phyloP scores from a whole-genome alignment of 306 rosid genomes.

The Comarum palustre region DNA sequence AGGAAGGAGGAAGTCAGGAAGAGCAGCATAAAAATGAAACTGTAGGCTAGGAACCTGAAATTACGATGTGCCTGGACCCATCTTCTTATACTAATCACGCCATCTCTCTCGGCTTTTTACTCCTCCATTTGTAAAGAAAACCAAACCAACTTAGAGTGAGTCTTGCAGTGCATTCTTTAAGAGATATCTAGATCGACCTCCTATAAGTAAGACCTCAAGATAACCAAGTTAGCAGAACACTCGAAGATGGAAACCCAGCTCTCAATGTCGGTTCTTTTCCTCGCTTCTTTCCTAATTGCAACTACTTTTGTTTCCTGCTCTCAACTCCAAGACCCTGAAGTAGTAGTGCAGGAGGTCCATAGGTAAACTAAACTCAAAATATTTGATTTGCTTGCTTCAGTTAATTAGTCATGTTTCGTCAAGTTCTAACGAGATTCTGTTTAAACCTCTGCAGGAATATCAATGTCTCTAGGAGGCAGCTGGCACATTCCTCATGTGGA shows the following conservation, averaged over 20 bases:
- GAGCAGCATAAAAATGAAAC: background rate
- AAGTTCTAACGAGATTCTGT: background rate
- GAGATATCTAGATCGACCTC: background rate
- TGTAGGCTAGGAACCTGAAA: conserved; percentile 29
- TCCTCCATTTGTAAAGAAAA: conserved; percentile 27
- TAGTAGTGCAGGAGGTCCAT: conserved; percentile 66
- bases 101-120: conserved; percentile 80
- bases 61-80: conserved; percentile 43
- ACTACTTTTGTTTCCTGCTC: conserved; percentile 35
- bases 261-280: conserved; percentile 30
- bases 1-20: background rate
- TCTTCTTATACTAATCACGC: conserved; percentile 64
- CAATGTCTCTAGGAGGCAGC: conserved; percentile 66
- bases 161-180: background rate
- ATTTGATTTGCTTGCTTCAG: background rate
- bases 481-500: conserved; percentile 68
- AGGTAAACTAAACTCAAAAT: conserved; percentile 35
- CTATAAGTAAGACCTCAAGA: background rate
- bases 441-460: conserved; percentile 46
- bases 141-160: background rate
- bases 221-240: background rate
- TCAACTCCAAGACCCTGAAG: conserved; percentile 52
- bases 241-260: background rate
- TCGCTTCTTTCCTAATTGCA: conserved; percentile 24
- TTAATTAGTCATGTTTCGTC: background rate